Percentiles rank a stretch among this genome's conserved stretches.
Conservation (phyloP, 345 rosid genomes). For the Moricandia moricandioides region DNA sequence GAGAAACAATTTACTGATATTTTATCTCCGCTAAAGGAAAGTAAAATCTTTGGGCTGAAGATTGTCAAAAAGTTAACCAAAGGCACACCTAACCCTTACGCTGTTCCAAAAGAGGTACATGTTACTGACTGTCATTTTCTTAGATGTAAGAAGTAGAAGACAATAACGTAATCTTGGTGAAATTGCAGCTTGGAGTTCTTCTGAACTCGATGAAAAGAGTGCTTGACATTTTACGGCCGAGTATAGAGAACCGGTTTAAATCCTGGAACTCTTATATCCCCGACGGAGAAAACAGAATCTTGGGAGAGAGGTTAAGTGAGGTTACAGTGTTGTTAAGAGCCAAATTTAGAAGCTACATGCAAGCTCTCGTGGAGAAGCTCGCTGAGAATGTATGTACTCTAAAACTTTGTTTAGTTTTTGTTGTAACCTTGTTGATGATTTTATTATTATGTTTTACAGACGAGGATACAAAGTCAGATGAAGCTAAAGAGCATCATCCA, state of each 20-base stretch:
- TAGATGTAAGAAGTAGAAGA: conserved; percentile 1
- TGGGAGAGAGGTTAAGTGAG: conserved; percentile 83
- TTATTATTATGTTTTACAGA: conserved; percentile 39
- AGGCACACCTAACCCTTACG: conserved; percentile 58
- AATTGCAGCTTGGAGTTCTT: conserved; percentile 71
- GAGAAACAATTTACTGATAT: conserved; percentile 87
- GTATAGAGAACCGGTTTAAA: conserved; percentile 68
- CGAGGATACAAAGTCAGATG: conserved; percentile 69
- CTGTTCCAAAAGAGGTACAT: conserved; percentile 74
- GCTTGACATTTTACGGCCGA: conserved; percentile 65
- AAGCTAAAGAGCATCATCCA: conserved; percentile 82
- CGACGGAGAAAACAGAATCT: conserved; percentile 51
- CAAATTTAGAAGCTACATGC: conserved; percentile 72
- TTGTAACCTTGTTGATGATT: background rate
- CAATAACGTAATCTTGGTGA: background rate
- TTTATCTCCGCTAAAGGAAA: conserved; percentile 76
- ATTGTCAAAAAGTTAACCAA: conserved; percentile 81
- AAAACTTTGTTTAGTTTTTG: background rate
- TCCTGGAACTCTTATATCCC: conserved; percentile 74
- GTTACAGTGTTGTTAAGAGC: conserved; percentile 85
- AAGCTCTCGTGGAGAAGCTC: conserved; percentile 89
- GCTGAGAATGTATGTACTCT: conserved; percentile 68
- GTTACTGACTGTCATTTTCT: background rate
- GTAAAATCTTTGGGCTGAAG: conserved; percentile 73
- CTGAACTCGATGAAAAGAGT: conserved; percentile 91